phyloP scores from a whole-genome alignment of 441 rosid species.

The Pelargonium australe region DNA sequence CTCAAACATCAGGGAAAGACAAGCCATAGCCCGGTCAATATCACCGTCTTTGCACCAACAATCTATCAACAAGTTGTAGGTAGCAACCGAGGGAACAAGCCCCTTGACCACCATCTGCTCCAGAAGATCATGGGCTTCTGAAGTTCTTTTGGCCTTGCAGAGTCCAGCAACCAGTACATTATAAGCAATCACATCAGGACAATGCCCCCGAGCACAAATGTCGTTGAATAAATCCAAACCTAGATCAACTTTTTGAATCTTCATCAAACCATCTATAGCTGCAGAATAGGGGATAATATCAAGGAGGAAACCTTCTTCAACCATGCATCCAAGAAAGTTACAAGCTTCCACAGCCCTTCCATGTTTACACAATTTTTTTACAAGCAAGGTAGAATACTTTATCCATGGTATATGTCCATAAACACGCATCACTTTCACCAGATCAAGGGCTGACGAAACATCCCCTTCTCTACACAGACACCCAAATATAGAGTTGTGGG shows the following conservation, averaged over 20 bases:
- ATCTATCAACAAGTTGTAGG: conserved; percentile 67
- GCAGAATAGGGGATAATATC: conserved; percentile 73
- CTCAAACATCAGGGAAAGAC: conserved; percentile 44
- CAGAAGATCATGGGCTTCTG: conserved; percentile 53
- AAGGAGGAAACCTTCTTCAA: conserved; percentile 66
- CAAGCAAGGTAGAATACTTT: conserved; percentile 63
- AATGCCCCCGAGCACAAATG: conserved; percentile 47
- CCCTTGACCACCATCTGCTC: conserved; percentile 61
- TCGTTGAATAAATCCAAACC: conserved; percentile 58
- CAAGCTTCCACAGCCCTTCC: conserved; percentile 60
- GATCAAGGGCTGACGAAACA: conserved; percentile 48
- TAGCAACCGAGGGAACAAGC: conserved; percentile 60
- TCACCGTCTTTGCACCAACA: conserved; percentile 73
- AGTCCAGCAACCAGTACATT: conserved; percentile 68
- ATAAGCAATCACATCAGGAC: conserved; percentile 74
- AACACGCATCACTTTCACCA: conserved; percentile 59
- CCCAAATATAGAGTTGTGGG: conserved; percentile 60
- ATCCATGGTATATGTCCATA: conserved; percentile 77
- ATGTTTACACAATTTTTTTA: conserved; percentile 46
- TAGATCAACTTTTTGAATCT: conserved; percentile 45
- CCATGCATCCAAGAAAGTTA: conserved; percentile 51
- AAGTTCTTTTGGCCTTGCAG: conserved; percentile 51
- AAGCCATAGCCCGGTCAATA: conserved; percentile 48
- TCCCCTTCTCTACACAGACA: conserved; percentile 59
- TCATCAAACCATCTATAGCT: conserved; percentile 55